Base-by-base conservation (phyloP, 345 rosid species). In the Orychophragmus violaceus region DNA sequence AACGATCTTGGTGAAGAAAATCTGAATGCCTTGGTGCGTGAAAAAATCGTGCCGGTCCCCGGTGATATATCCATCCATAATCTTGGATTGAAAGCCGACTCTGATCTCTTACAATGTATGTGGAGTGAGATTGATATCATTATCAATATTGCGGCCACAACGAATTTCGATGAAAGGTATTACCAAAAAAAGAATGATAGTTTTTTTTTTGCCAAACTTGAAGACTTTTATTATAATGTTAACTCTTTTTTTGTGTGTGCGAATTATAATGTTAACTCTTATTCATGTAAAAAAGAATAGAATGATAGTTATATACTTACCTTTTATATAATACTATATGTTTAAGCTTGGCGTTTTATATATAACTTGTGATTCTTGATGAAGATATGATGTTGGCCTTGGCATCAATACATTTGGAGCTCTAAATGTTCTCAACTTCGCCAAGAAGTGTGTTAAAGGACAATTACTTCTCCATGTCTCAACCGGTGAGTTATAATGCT, bases 161-260 rank as follows among this genome's bases (percentile, higher is more conserved):
- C 92, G 59, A 83, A 73, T 69, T 91, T 91, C 23, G 90, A 91
- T 68, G 96, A 91, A 68, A 85, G 98, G 96, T 84, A 63, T 10
- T 12, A 21, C 16, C 13, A 6, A 21, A 35, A 54, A 25, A 25
- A 1, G 7, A 5, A 19, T 10, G 5, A n/a, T n/a, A n/a, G n/a
- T n/a, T n/a, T n/a, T n/a, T n/a, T n/a, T n/a, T n/a, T n/a, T n/a
- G n/a, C n/a, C n/a, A n/a, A n/a, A n/a, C n/a, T n/a, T n/a, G n/a
- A n/a, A n/a, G n/a, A n/a, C n/a, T n/a, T n/a, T n/a, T n/a, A n/a
- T n/a, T n/a, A n/a, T n/a, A n/a, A n/a, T n/a, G n/a, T n/a, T n/a
- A n/a, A n/a, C n/a, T n/a, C n/a, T n/a, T n/a, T n/a, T n/a, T n/a
- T n/a, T n/a, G n/a, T n/a, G n/a, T n/a, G n/a, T n/a, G n/a, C n/a